Evolutionary conservation across 23 red algal species (phyloP).

Genomic region (Pyropia yezoensis): DNA sequence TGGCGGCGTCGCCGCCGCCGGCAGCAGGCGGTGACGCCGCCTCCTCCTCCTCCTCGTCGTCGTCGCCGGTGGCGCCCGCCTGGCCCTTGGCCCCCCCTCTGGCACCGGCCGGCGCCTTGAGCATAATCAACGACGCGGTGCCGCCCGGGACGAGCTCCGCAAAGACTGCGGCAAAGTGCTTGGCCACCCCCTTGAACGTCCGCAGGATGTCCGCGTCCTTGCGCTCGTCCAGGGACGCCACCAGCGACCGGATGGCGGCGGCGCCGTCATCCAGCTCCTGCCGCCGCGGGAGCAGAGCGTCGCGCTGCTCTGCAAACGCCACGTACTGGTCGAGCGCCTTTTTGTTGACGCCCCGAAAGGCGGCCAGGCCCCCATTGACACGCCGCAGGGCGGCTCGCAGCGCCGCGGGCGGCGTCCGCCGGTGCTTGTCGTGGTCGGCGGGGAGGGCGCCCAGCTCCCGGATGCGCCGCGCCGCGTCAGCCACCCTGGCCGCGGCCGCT

Average conservation of each 20-base stretch:
- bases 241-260: conserved; percentile 67
- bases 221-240: conserved; percentile 80
- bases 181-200: conserved; percentile 80
- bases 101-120: conserved; percentile 27
- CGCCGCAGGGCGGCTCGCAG: conserved; percentile 56
- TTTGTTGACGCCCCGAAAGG: conserved; percentile 90
- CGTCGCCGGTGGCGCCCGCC: too few relatives aligned
- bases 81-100: not conserved
- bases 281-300: conserved; percentile 47
- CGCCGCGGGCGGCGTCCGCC: conserved; percentile 3
- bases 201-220: conserved; percentile 86
- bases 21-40: not conserved
- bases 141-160: conserved; percentile 79
- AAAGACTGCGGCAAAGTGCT: conserved; percentile 86
- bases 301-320: conserved; percentile 78
- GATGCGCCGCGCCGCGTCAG: conserved; percentile 64
- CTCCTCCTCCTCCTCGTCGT: conserved; percentile 6
- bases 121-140: conserved; percentile 74
- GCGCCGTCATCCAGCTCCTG: conserved; percentile 79
- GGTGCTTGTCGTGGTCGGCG: conserved; percentile 68
- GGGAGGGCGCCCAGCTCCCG: conserved; percentile 80
- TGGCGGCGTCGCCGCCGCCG: not conserved
- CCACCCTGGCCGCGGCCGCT: conserved; percentile 45
- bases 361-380: conserved; percentile 49
- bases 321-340: conserved; percentile 96